Evolutionary conservation across 1,284 basidiomycete species (phyloP), one percentile per base, ranked within the genome.

Genomic region (Phylloporus gajari): DNA sequence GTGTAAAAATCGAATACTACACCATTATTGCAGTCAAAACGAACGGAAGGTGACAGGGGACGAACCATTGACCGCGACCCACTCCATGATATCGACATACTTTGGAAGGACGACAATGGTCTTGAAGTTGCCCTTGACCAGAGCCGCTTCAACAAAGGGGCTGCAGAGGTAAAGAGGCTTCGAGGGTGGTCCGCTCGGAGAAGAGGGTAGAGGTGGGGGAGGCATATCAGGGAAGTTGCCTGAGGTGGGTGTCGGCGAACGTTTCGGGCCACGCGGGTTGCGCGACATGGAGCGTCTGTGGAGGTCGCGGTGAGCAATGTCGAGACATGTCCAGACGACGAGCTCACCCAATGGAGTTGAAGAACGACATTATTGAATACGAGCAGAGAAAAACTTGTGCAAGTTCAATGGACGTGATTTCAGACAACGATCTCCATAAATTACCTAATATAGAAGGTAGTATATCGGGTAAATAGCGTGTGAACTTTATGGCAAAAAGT

Each of bases 101-200:
- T 98, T 98, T 27, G 98, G 98, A 51, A 98, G 90, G 85, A 97
- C 95, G 56, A 99, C 97, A 77, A 99, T 99, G 2, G 97, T 99
- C 86, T 98, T 98, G 87, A 99, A 98, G 82, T 96, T 97, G 25
- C 97, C 97, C 84, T 98, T 99, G 75, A 99, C 97, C 42, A 99
- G 89, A 2, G 97, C 96, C 1, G 97, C 95, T 79, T 98, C 97
- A 68, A 97, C 96, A 81, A 99, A 99, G 7, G 96, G 96, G 77
- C 94, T 95, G 82, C 94, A 96, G n/a, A 97, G 88, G 83, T 97
- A 97, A 42, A 98, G 86, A 2, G 96, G 94, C 78, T 94, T 94
- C 48, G 82, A 82, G 23, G 80, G 77, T 13, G 79, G 68, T 5
- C 76, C 80, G 13, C 77, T 77, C 5, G 87, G 85, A 9, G 88